Evolutionary conservation across 1,139 yeast genomes (phyloP).

Genomic region (Hansenula anomala): DNA sequence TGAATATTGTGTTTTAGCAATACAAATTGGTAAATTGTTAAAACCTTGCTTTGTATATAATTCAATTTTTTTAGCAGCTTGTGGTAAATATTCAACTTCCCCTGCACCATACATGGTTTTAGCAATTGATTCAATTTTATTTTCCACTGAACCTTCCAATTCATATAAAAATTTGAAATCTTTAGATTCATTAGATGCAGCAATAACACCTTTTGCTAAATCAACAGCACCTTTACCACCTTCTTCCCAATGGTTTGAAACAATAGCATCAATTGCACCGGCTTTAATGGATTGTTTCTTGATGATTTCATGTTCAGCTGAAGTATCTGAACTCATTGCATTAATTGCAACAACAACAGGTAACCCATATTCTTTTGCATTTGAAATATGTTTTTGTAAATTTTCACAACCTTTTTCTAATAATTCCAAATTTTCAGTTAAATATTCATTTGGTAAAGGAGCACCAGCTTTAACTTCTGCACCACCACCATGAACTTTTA

Average conservation of each 20-base stretch:
- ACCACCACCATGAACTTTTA: conserved; percentile 98
- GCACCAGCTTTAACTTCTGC: conserved; percentile 97
- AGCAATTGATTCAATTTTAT: conserved; percentile 80
- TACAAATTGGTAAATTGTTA: conserved; percentile 89
- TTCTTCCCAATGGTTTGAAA: conserved; percentile 96
- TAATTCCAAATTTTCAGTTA: conserved; percentile 80
- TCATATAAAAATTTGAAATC: conserved; percentile 73
- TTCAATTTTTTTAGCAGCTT: conserved; percentile 80
- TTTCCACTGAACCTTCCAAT: conserved; percentile 67
- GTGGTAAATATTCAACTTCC: conserved; percentile 79
- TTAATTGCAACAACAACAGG: conserved; percentile 97
- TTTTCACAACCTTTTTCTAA: conserved; percentile 83
- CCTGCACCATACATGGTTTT: conserved; percentile 93
- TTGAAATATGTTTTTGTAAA: conserved; percentile 85
- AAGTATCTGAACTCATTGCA: conserved; percentile 83
- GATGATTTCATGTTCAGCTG: conserved; percentile 78
- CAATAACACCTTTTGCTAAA: conserved; percentile 80
- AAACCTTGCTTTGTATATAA: conserved; percentile 87
- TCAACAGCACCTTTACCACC: conserved; percentile 95
- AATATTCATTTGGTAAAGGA: conserved; percentile 81
- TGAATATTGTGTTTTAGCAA: conserved; percentile 97
- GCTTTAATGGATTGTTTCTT: conserved; percentile 81
- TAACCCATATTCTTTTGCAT: conserved; percentile 81
- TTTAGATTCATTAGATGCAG: conserved; percentile 56
- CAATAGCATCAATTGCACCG: conserved; percentile 94